Percentiles rank a stretch among this genome's conserved stretches.
Conservation (phyloP, 768 basidiomycete genomes). For the Tricholoma terreum region DNA sequence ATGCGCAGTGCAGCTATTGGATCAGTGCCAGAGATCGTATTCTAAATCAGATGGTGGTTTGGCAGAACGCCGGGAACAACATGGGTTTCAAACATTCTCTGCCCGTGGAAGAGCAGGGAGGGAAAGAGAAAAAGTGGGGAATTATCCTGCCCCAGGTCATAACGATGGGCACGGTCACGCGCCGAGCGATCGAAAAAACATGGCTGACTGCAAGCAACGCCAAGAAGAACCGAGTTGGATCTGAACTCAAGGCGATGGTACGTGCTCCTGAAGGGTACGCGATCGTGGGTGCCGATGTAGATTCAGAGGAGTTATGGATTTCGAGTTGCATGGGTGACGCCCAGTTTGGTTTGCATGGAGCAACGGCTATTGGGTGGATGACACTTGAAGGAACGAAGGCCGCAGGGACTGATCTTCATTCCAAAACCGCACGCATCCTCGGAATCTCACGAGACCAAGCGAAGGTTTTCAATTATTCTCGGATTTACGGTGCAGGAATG, state of each 20-base stretch:
- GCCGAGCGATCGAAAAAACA: constrained; percentile 94
- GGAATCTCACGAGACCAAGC: constrained; percentile 93
- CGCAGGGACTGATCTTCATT: constrained; percentile 93
- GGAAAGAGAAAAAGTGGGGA: constrained; percentile 60
- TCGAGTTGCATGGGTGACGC: constrained; percentile 98
- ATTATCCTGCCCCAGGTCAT: constrained; percentile 95
- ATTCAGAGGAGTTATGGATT: constrained; percentile 99
- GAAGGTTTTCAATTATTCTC: constrained; percentile 98
- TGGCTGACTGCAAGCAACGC: constrained; percentile 99
- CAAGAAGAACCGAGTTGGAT: constrained; percentile 96
- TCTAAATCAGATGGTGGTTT: constrained; percentile 89
- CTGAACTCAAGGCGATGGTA: constrained; percentile 97
- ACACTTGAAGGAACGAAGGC: constrained; percentile 96
- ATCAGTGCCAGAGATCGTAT: constrained; percentile 92
- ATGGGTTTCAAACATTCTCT: constrained; percentile 46
- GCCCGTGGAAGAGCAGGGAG: constrained; percentile 14
- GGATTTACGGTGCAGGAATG: constrained; percentile 98
- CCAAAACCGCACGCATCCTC: constrained; percentile 91
- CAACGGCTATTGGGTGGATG: constrained; percentile 99
- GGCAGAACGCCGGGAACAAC: constrained; percentile 53
- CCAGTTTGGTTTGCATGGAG: constrained; percentile 95
- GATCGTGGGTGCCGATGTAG: constrained; percentile 97
- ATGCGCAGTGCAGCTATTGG: constrained; percentile 96
- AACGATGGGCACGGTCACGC: constrained; percentile 98
- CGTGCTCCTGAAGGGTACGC: constrained; percentile 90